Evolutionary conservation across 1,284 basidiomycete species (phyloP), one percentile per base, ranked within the genome.

Genomic region (Ganoderma lucidum): DNA sequence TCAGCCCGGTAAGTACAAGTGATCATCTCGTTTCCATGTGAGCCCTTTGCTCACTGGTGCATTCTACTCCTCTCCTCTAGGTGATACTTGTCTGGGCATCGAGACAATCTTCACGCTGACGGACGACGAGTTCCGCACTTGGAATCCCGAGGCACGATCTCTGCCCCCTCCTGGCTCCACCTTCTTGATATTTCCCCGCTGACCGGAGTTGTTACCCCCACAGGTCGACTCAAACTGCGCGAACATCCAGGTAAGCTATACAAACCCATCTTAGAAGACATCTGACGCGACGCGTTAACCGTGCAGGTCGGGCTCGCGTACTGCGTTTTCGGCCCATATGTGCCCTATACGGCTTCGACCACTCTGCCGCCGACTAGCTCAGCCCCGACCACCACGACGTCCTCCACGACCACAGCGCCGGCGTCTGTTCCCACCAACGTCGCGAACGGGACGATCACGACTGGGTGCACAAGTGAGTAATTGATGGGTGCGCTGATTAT

Each of bases 281-380:
- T 48, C 45, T 48, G n/a, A 48, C n/a, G 45, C 19, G 19, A 48
- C 3, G 19, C n/a, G 45, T n/a, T 6, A 1, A 48, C 9, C 3
- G n/a, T 48, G 8, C 45, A 48, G 45, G 45, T 48, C n/a, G 45
- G 45, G n/a, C 45, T 48, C 45, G 45, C n/a, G n/a, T 48, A 48
- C n/a, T 48, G 45, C n/a, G 45, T 48, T 6, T 48, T 48, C n/a
- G 45, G 45, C 45, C 45, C 45, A 23, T 48, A 48, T 8, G 45
- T 48, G 6, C 9, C 45, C 19, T 48, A 48, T n/a, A 48, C 45
- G 45, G 45, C 45, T 9, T n/a, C 45, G n/a, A 48, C 45, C 8
- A 48, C 45, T n/a, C n/a, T 48, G 19, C 45, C 45, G 2, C 45
- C 45, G n/a, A 48, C 45, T 8, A 48, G 45, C n/a, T 23, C n/a